Percentiles rank a stretch among this genome's conserved stretches.
Conservation (phyloP, 352 stramenopile species). For the Hyaloperonospora brassicae region DNA sequence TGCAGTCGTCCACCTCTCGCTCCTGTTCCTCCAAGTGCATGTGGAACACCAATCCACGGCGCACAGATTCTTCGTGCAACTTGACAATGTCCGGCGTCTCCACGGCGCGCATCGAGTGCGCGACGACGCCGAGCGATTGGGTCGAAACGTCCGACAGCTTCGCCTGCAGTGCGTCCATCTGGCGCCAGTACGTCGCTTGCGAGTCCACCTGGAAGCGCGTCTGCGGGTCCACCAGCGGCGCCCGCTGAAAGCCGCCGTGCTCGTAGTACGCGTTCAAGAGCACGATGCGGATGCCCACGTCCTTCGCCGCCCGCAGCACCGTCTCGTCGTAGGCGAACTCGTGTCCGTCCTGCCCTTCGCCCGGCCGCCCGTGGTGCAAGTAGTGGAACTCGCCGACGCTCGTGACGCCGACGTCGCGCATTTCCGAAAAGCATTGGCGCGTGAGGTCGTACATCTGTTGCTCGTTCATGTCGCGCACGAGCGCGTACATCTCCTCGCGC, state of each 20-base stretch:
- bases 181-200: slow-evolving; percentile 53
- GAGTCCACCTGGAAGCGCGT: slow-evolving; percentile 66
- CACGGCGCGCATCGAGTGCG: slow-evolving; percentile 69
- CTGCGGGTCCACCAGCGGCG: slow-evolving; percentile 52
- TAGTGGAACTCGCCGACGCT: slow-evolving; percentile 78
- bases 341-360: slow-evolving; percentile 28
- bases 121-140: slow-evolving; percentile 61
- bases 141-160: slow-evolving; percentile 25
- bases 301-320: slow-evolving; percentile 48
- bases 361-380: slow-evolving; percentile 52
- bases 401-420: slow-evolving; percentile 68
- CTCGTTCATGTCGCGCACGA: slow-evolving; percentile 58
- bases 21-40: slow-evolving; percentile 62
- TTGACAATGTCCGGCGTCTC: slow-evolving; percentile 51
- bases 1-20: slow-evolving; percentile 74
- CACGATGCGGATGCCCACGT: slow-evolving; percentile 66
- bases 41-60: slow-evolving; percentile 57
- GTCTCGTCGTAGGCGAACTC: slow-evolving; percentile 65
- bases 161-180: slow-evolving; percentile 49
- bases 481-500: slow-evolving; percentile 79
- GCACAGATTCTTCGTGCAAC: slow-evolving; percentile 58
- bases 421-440: slow-evolving; percentile 70
- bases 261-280: slow-evolving; percentile 74
- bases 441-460: slow-evolving; percentile 57
- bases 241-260: slow-evolving; percentile 53